These are phyloP conservation scores for Sugiyamaella novakii DNA, from an alignment of 1,139 yeast species.

Conservation along the genomic window DNA sequence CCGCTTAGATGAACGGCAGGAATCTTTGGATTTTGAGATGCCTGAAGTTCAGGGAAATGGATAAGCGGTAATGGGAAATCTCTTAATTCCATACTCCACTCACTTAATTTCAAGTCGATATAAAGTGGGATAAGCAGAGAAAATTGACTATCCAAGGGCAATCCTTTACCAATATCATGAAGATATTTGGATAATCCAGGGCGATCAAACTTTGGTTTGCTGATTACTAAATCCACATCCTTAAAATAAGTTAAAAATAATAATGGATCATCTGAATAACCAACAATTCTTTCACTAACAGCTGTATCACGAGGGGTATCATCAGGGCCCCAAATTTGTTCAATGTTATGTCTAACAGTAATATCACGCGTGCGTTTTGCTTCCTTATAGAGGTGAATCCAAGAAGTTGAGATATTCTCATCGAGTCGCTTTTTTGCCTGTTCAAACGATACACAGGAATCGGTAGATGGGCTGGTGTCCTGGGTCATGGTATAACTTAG, in stretches of 20 bases:
- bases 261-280: slow-evolving; percentile 64
- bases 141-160: slow-evolving; percentile 69
- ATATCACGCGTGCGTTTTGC: slow-evolving; percentile 37
- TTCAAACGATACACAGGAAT: slow-evolving; percentile 36
- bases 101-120: slow-evolving; percentile 52
- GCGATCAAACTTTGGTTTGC: slow-evolving; percentile 58
- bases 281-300: slow-evolving; percentile 56
- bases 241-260: slow-evolving; percentile 60
- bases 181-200: slow-evolving; percentile 61
- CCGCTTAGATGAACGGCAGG: slow-evolving; percentile 48
- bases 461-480: slow-evolving; percentile 31
- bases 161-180: slow-evolving; percentile 76
- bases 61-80: slow-evolving; percentile 69
- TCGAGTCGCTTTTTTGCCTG: slow-evolving; percentile 41
- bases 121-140: slow-evolving; percentile 68
- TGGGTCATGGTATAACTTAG: slow-evolving; percentile 29
- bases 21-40: slow-evolving; percentile 42
- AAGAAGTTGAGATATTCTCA: slow-evolving; percentile 62
- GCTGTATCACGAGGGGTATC: slow-evolving; percentile 49
- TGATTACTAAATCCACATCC: slow-evolving; percentile 56
- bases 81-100: slow-evolving; percentile 57
- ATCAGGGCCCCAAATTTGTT: slow-evolving; percentile 53
- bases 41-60: slow-evolving; percentile 45
- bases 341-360: slow-evolving; percentile 56
- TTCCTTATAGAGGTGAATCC: slow-evolving; percentile 55